Conservation (phyloP, 163 green algal genomes). For the Scenedesmus sp. region DNA sequence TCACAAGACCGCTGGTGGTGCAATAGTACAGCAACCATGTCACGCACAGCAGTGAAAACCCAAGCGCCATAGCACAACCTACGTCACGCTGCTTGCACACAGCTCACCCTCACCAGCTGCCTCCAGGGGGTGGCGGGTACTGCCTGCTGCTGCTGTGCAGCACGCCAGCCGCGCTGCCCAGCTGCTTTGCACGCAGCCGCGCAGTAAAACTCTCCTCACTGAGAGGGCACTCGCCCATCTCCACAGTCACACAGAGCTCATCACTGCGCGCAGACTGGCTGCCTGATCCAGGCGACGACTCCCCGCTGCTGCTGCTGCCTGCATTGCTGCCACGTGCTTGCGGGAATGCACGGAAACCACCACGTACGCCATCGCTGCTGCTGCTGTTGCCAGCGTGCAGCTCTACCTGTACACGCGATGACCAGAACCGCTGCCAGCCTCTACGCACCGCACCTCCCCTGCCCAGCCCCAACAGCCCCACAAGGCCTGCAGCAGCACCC, state of each 20-base stretch:
- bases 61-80: background rate
- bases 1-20: background rate
- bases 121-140: background rate
- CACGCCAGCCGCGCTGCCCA: background rate
- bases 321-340: background rate
- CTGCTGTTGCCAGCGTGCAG: background rate
- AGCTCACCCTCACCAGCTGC: background rate
- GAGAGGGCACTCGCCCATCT: background rate
- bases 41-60: background rate
- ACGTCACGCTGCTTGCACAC: background rate
- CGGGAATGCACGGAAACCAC: background rate
- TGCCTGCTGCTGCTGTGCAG: constrained; percentile 20
- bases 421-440: background rate
- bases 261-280: background rate
- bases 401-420: background rate
- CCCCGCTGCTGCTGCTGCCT: constrained; percentile 7
- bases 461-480: background rate
- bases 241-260: constrained; percentile 9
- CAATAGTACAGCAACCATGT: background rate
- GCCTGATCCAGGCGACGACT: background rate
- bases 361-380: background rate
- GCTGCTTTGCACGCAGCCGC: constrained; percentile 40
- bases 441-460: background rate
- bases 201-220: constrained; percentile 42
- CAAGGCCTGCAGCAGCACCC: background rate